phyloP scores from a whole-genome alignment of 1,139 yeast species.

The Taphrina deformans region DNA sequence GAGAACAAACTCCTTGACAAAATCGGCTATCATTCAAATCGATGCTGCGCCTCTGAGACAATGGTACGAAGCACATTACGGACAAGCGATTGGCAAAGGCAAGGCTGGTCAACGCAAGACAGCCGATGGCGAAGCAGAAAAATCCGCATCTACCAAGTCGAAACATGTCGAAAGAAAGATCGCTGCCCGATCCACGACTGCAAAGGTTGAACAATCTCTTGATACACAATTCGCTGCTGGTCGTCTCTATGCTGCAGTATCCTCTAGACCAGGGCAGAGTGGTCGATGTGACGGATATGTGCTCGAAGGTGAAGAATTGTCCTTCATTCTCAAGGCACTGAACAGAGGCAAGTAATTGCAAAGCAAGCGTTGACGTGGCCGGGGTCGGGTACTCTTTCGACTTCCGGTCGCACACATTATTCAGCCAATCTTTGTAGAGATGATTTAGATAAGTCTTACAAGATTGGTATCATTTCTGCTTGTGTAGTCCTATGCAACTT shows the following conservation, averaged over 20 bases:
- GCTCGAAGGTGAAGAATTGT: conserved; percentile 98
- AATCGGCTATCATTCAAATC: conserved; percentile 97
- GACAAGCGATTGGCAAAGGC: conserved; percentile 81
- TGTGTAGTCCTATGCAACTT: too few relatives aligned
- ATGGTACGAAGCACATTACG: conserved; percentile 99
- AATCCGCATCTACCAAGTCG: conserved; percentile 55
- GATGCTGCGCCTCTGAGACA: conserved; percentile 99
- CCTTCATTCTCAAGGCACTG: conserved; percentile 27
- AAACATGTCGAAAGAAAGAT: conserved; percentile 86
- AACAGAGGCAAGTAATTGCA: conserved; percentile 9
- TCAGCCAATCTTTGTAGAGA: neutral
- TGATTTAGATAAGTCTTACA: too few relatives aligned
- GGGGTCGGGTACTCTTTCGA: too few relatives aligned
- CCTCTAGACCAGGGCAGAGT: conserved; percentile 99
- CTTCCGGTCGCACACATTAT: too few relatives aligned
- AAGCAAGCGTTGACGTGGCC: too few relatives aligned
- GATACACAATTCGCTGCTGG: conserved; percentile 97
- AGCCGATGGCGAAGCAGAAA: conserved; percentile 49
- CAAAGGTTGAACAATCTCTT: conserved; percentile 86
- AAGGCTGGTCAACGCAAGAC: conserved; percentile 47
- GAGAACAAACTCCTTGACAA: conserved; percentile 99
- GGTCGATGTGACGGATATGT: conserved; percentile 99
- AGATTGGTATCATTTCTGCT: too few relatives aligned
- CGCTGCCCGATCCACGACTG: conserved; percentile 82
- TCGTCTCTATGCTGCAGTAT: conserved; percentile 96